Percentiles rank a stretch among this genome's conserved stretches.
These are phyloP conservation scores for Catunica adiposa DNA, from an alignment of 2,329 filamentous ascomycete genomes.

Conservation along the genomic window DNA sequence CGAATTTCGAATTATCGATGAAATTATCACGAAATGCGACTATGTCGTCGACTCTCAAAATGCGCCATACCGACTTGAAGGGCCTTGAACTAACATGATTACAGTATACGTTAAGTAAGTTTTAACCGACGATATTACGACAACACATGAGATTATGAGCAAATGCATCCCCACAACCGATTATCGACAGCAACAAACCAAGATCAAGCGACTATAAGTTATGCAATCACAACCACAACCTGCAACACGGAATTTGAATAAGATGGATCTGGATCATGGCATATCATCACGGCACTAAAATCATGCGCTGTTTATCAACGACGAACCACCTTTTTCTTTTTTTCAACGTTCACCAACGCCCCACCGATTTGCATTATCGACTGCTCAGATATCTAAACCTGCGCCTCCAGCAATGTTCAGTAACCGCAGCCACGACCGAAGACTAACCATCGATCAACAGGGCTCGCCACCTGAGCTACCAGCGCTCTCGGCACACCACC, in stretches of 20 bases:
- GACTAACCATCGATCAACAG: slow-evolving; percentile 27
- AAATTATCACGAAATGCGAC: background rate
- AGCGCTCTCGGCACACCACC: slow-evolving; percentile 83
- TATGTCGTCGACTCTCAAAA: slow-evolving; percentile 1
- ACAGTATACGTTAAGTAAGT: slow-evolving; percentile 84
- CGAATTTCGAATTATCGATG: background rate
- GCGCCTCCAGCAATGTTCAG: background rate
- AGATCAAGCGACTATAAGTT: no score
- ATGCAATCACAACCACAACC: no score
- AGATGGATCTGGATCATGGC: background rate
- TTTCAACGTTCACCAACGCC: background rate
- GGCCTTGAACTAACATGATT: slow-evolving; percentile 24
- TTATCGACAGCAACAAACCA: no score
- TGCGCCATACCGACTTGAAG: background rate
- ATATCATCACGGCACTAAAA: background rate
- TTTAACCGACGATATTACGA: slow-evolving; percentile 9
- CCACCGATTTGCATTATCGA: background rate
- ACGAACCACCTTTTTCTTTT: background rate
- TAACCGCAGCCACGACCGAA: slow-evolving; percentile 5
- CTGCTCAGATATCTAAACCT: background rate
- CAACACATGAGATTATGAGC: background rate
- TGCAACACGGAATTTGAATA: background rate
- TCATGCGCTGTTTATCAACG: background rate
- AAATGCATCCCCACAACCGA: no score
- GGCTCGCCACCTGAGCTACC: slow-evolving; percentile 97